Evolutionary conservation across 345 rosid species (phyloP).

Genomic region (Psidium guajava): DNA sequence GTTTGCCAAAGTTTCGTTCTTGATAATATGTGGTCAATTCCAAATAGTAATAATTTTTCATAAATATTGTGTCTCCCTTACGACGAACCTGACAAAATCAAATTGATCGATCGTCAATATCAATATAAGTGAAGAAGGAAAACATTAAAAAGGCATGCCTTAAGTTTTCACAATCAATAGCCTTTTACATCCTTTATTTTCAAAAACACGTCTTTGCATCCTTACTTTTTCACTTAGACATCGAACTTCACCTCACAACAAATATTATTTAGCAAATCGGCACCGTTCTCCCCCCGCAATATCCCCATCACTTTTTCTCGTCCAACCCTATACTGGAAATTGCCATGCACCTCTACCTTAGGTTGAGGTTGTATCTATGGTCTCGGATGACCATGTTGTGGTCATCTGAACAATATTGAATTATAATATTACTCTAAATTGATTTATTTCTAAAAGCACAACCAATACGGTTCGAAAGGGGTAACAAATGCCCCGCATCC

Average conservation of each 20-base stretch:
- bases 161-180: not conserved
- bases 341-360: not conserved
- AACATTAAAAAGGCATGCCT: fast-evolving
- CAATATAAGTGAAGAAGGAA: not conserved
- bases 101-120: fast-evolving
- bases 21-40: not conserved
- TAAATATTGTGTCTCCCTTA: not conserved
- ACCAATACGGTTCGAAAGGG: not conserved
- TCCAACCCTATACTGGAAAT: too few species aligned
- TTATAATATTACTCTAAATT: not conserved
- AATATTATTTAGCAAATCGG: too few species aligned
- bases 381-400: not conserved
- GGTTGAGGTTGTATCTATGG: not conserved
- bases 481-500: not conserved
- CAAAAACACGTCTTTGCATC: not conserved
- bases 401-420: not conserved
- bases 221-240: not conserved
- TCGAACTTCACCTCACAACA: not conserved
- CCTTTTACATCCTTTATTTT: not conserved
- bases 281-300: too few species aligned
- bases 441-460: not conserved
- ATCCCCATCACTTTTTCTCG: too few species aligned
- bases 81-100: not conserved
- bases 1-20: not conserved
- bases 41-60: not conserved